phyloP scores from a whole-genome alignment of 305 asterid species.

The Fraxinus ornus region DNA sequence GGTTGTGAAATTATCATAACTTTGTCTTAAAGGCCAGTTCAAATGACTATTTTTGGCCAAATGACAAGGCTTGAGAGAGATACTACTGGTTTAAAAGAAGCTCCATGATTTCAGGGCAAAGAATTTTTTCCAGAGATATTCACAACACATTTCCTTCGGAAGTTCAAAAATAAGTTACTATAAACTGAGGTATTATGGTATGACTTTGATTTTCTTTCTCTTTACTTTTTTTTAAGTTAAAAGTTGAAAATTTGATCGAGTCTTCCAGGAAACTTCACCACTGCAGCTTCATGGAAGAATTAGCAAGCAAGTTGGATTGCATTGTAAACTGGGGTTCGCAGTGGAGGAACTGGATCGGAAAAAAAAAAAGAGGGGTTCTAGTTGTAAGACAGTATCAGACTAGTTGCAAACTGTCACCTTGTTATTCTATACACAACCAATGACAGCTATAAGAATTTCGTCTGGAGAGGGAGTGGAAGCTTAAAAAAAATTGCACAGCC shows the following conservation, averaged over 20 bases:
- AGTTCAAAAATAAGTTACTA: neutral
- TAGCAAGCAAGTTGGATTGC: slow-evolving; percentile 3
- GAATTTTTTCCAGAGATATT: neutral
- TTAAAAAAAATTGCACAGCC: neutral
- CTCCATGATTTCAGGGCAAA: neutral
- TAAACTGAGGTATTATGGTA: neutral
- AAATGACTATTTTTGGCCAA: neutral
- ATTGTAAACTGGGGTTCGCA: neutral
- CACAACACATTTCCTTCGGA: neutral
- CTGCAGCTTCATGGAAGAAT: slow-evolving; percentile 12
- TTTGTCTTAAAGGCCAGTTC: neutral
- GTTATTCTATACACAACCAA: neutral
- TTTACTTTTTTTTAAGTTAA: neutral
- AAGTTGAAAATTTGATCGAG: neutral
- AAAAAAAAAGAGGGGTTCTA: neutral
- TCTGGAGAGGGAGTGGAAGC: slow-evolving; percentile 2
- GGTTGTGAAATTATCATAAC: neutral
- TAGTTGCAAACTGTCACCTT: neutral
- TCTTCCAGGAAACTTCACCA: neutral
- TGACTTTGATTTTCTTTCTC: neutral
- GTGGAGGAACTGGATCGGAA: neutral
- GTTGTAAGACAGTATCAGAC: neutral
- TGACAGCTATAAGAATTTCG: slow-evolving; percentile 13
- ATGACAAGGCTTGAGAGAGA: neutral
- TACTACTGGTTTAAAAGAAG: neutral